Conservation (phyloP, 2,329 filamentous ascomycete species). For the Colletotrichum liaoningense region DNA sequence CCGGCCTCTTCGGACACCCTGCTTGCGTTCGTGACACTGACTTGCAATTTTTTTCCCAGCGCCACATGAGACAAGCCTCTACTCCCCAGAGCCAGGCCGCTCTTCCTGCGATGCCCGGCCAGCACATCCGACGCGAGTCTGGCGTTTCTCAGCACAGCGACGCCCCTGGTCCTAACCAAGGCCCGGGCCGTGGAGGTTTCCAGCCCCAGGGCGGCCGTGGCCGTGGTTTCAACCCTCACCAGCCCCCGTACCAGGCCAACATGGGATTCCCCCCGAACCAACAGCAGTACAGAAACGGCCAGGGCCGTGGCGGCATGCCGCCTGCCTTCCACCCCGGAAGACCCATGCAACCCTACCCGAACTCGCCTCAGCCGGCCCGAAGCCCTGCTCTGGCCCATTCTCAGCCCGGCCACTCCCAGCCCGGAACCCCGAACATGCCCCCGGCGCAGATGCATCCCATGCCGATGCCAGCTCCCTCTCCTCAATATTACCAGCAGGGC, state of each 20-base stretch:
- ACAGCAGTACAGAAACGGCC: constrained; percentile 56
- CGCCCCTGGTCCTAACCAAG: constrained; percentile 69
- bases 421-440: constrained; percentile 77
- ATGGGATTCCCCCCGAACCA: constrained; percentile 56
- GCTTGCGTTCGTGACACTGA: background rate
- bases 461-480: constrained; percentile 69
- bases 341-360: constrained; percentile 60
- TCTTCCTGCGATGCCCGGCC: constrained; percentile 71
- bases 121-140: constrained; percentile 87
- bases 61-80: constrained; percentile 76
- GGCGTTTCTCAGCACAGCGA: constrained; percentile 57
- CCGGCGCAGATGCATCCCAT: constrained; percentile 68
- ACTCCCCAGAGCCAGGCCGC: constrained; percentile 68
- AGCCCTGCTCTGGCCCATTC: constrained; percentile 76
- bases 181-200: constrained; percentile 68
- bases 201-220: constrained; percentile 61
- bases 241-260: constrained; percentile 53
- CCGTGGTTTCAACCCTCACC: constrained; percentile 62
- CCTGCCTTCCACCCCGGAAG: constrained; percentile 55
- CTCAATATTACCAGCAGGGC: constrained; percentile 67
- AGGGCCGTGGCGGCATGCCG: constrained; percentile 61
- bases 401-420: constrained; percentile 73
- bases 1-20: background rate
- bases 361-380: constrained; percentile 74
- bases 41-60: constrained; percentile 52